Evolutionary conservation across 1,284 basidiomycete species (phyloP), one percentile per base, ranked within the genome.

Genomic region (Heterobasidion irregulare): DNA sequence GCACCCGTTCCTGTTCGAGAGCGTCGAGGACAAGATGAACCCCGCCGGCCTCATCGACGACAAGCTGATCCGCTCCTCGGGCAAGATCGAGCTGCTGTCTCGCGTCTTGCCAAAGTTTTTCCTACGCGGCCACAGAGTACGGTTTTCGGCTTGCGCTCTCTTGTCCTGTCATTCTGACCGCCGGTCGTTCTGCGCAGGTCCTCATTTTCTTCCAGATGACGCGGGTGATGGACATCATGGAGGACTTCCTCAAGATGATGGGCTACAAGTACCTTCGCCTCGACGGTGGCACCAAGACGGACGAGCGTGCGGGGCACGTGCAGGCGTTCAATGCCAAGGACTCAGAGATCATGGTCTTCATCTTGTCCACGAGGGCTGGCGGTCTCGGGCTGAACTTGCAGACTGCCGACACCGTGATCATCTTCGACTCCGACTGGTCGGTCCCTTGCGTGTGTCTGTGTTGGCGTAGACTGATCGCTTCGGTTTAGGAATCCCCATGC

Each of bases 171-270:
- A 7, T 47, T 45, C 48, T 52, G 55, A 49, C 16, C 9, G 32
- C 45, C 45, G 56, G 47, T 62, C 35, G 41, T 34, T 8, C 44
- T 54, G 18, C 53, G 1, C 57, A 90, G 86, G 95, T 98, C 34
- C 84, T 99, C 59, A 98, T 99, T 68, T 98, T 98, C 84, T 98
- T 98, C 87, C 96, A 99, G 73, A 98, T 98, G 96, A 98, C 96
- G 8, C 85, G 94, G 65, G 94, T 98, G 68, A 98, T 99, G 96
- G 94, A 98, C 63, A 98, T 99, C 69, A 96, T 99, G 83, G 94
- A 97, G 68, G 97, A 99, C 69, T 99, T 98, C 69, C 76, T 98
- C 68, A 91, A 92, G 67, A 90, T 89, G 78, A 86, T 90, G 75
- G 83, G 83, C 16, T 94, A 86, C 81, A 89, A 92, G 67, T 92